Evolutionary conservation across 1,284 basidiomycete species (phyloP).

Genomic region (Ganoderma leucocontextum): DNA sequence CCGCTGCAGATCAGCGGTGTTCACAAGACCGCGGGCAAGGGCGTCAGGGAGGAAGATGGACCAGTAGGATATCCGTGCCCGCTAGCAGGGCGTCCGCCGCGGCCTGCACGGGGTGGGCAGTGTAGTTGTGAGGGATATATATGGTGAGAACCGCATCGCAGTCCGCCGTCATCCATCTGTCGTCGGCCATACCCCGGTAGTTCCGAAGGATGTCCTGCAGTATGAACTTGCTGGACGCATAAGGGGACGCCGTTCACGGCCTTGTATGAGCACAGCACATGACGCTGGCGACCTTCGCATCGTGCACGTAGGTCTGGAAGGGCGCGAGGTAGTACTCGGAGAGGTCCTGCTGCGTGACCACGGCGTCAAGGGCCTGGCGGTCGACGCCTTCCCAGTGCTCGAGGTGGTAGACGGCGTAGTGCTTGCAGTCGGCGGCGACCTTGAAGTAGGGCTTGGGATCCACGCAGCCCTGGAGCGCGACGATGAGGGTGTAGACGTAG

Average conservation of each 20-base stretch:
- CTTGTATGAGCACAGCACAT: conserved; percentile 73
- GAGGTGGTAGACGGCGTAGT: conserved; percentile 64
- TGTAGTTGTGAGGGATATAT: conserved; percentile 56
- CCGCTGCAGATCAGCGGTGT: conserved; percentile 50
- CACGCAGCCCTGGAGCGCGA: conserved; percentile 63
- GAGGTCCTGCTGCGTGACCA: conserved; percentile 61
- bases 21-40: conserved; percentile 55
- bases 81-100: conserved; percentile 60
- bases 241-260: conserved; percentile 65
- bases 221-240: conserved; percentile 59
- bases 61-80: conserved; percentile 62
- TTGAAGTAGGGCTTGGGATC: conserved; percentile 59
- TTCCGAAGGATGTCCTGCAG: conserved; percentile 61
- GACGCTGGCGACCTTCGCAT: conserved; percentile 62
- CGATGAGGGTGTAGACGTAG: conserved; percentile 61
- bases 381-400: conserved; percentile 60
- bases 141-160: conserved; percentile 55
- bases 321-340: conserved; percentile 61
- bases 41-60: conserved; percentile 53
- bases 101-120: conserved; percentile 51
- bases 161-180: conserved; percentile 59
- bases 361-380: conserved; percentile 58
- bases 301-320: conserved; percentile 64
- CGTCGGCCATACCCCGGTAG: conserved; percentile 57
- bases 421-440: conserved; percentile 63